Conservation (phyloP, 371 early-diverging fungal genomes). For the Circinella minor region DNA sequence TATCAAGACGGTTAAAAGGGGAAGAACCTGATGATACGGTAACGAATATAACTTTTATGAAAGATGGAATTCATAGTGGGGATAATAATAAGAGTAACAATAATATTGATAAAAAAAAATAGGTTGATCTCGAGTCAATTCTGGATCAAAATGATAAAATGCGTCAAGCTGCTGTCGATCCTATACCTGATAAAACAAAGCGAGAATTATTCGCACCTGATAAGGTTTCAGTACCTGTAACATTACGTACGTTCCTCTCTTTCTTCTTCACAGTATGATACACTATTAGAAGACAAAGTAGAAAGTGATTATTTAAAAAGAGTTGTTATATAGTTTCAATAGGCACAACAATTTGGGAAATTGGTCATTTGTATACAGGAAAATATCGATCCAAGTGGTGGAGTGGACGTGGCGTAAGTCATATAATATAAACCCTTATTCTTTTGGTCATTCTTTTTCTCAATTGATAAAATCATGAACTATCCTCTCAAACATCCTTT, state of each 20-base stretch:
- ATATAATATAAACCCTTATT: too few species aligned
- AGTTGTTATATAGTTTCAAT: slow-evolving; percentile 27
- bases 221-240: slow-evolving; percentile 33
- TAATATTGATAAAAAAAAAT: not conserved
- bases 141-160: slow-evolving; percentile 43
- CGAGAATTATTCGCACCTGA: slow-evolving; percentile 16
- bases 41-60: slow-evolving; percentile 4
- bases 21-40: slow-evolving; percentile 47
- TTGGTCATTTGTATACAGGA: slow-evolving; percentile 40
- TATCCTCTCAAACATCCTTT: too few species aligned
- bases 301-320: too few species aligned
- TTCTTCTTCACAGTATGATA: not conserved
- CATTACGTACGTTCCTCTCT: slow-evolving; percentile 29
- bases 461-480: too few species aligned
- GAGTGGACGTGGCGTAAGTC: slow-evolving; percentile 50
- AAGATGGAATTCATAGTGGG: too few species aligned
- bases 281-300: not conserved
- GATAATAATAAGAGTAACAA: too few species aligned
- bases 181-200: not conserved
- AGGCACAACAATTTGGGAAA: slow-evolving; percentile 49
- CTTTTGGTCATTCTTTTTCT: too few species aligned
- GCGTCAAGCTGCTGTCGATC: slow-evolving; percentile 23
- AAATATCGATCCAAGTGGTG: slow-evolving; percentile 42
- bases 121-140: slow-evolving; percentile 39
- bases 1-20: slow-evolving; percentile 44